A percentile compares a stretch with the other conserved stretches of the same genome.
These are phyloP conservation scores for Fragilaria radians DNA, from an alignment of 108 stramenopile genomes.

Conservation along the genomic window DNA sequence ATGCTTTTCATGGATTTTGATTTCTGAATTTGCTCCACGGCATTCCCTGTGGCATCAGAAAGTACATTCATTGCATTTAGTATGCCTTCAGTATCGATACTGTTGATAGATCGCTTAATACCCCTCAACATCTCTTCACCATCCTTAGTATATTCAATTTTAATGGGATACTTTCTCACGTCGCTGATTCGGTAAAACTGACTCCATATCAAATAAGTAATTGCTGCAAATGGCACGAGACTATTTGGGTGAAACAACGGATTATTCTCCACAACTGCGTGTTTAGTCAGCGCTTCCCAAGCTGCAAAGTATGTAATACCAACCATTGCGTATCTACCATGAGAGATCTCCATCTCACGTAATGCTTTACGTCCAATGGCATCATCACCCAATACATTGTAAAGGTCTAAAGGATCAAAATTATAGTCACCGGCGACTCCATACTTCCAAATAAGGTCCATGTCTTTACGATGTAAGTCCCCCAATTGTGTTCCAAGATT, in stretches of 20 bases:
- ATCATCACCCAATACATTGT: conserved; percentile 50
- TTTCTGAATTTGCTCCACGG: too few species aligned
- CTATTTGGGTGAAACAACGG: conserved; percentile 77
- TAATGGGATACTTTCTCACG: conserved; percentile 37
- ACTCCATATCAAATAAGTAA: conserved; percentile 46
- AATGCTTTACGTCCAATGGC: conserved; percentile 72
- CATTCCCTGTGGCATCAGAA: neutral
- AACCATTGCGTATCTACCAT: conserved; percentile 77
- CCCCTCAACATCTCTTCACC: conserved; percentile 43
- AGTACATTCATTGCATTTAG: conserved; percentile 6
- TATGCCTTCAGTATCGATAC: conserved; percentile 1
- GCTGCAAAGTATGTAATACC: conserved; percentile 66
- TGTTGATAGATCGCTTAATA: conserved; percentile 14
- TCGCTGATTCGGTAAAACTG: conserved; percentile 52
- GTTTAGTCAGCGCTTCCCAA: conserved; percentile 67
- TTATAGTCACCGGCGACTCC: conserved; percentile 83
- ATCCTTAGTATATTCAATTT: conserved; percentile 43
- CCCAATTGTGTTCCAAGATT: conserved; percentile 42
- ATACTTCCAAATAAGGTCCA: conserved; percentile 64
- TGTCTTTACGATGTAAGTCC: conserved; percentile 47
- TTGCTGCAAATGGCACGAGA: conserved; percentile 48
- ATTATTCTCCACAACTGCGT: conserved; percentile 68
- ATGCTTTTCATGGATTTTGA: too few species aligned
- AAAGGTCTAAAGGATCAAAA: conserved; percentile 70
- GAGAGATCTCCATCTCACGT: conserved; percentile 65